phyloP scores from a whole-genome alignment of 2,329 filamentous ascomycete species.

The Trichophyton rubrum region DNA sequence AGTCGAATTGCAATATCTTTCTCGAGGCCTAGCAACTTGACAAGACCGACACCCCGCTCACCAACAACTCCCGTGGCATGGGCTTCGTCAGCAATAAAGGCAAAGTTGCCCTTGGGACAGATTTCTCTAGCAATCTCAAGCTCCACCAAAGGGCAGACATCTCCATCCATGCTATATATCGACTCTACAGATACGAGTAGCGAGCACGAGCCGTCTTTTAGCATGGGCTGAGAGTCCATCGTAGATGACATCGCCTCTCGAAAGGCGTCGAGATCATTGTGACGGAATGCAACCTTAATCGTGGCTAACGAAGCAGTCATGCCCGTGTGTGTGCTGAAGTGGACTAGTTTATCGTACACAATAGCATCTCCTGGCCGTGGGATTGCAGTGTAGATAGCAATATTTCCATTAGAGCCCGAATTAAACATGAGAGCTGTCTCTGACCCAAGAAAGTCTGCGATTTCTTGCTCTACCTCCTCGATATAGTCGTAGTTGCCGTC shows the following conservation, averaged over 20 bases:
- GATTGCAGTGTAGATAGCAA: constrained; percentile 40
- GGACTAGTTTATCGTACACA: constrained; percentile 54
- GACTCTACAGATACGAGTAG: constrained; percentile 33
- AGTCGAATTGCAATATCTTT: constrained; percentile 30
- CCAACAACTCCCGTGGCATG: constrained; percentile 36
- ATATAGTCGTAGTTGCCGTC: constrained; percentile 45
- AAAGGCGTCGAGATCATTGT: constrained; percentile 24
- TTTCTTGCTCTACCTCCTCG: constrained; percentile 36
- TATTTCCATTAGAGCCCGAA: constrained; percentile 46
- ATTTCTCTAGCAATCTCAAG: constrained; percentile 26
- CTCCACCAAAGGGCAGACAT: constrained; percentile 30
- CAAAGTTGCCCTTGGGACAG: constrained; percentile 22
- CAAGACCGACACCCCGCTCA: constrained; percentile 29
- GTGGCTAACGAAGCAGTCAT: constrained; percentile 45
- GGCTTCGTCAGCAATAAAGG: constrained; percentile 34
- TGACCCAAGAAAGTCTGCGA: constrained; percentile 43
- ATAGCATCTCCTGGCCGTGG: constrained; percentile 44
- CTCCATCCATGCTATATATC: constrained; percentile 40
- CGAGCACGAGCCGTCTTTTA: constrained; percentile 20
- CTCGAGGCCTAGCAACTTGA: constrained; percentile 32
- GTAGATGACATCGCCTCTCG: constrained; percentile 16
- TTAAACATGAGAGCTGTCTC: constrained; percentile 41
- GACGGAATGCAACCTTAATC: constrained; percentile 24
- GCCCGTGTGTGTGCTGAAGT: constrained; percentile 58
- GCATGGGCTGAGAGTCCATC: constrained; percentile 16